Base-by-base conservation (phyloP, 1,284 basidiomycete species). In the Irpex rosettiformis region DNA sequence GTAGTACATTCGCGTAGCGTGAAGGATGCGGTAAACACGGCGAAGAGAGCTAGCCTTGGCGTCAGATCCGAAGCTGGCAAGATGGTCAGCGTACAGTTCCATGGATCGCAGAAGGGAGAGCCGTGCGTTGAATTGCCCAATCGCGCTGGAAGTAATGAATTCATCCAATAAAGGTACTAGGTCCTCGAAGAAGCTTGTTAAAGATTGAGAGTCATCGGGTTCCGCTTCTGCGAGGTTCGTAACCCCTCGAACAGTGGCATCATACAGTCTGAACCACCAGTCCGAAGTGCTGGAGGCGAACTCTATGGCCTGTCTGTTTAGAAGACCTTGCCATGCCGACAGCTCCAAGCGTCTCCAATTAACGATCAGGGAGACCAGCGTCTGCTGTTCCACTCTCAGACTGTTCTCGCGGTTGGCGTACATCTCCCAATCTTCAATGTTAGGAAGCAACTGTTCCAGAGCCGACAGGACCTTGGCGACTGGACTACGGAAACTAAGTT, bases 361-460 rank as follows among this genome's bases (percentile, higher is more conserved):
- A 52, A 99, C 86, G 55, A 99, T 92, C 51, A 96, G 80, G 21
- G 73, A 75, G 4, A 84, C 90, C 28, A 98, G 74, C 10, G 78
- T 78, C 25, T 85, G 80, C 59, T 89, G 91, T 67, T 91, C 80
- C 0, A 70, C 61, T 65, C 83, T 85, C 59, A 99, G 81, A 24
- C 87, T 88, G 67, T 96, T 98, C 52, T 91, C 87, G 24, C 84
- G 81, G 73, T 94, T 96, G 10, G 96, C 90, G 66, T 93, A 99
- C 66, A 89, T 88, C 71, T 99, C 94, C 97, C 97, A 99, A 69
- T 99, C 97, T 62, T 97, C 93, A 8, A 88, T 93, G 64, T 97
- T 93, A 47, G 89, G 69, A 1, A 99, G 77, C 10, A 99, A 78
- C 62, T 91, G 89, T 72, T 99, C 97, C 47, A 98, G 71, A 2